A percentile compares a stretch with the other conserved stretches of the same genome.
Evolutionary conservation across 768 basidiomycete species (phyloP).

Genomic region (Favolaschia claudopus): DNA sequence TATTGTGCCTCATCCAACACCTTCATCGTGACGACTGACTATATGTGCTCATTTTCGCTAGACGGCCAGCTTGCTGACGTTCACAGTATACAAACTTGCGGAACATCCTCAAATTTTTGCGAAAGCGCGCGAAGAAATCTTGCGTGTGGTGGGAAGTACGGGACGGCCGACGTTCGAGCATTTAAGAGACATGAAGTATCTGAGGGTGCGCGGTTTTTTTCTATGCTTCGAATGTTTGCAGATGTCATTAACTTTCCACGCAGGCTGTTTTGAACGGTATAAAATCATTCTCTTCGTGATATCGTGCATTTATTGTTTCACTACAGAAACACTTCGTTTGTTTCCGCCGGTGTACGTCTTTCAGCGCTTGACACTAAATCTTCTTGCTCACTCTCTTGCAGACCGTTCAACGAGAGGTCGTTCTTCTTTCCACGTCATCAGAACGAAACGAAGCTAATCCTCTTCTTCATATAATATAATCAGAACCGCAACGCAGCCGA

Average conservation of each 20-base stretch:
- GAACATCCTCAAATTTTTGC: constrained; percentile 51
- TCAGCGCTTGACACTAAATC: neutral
- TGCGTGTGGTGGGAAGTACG: constrained; percentile 43
- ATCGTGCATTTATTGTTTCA: neutral
- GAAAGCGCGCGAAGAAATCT: constrained; percentile 52
- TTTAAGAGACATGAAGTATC: constrained; percentile 51
- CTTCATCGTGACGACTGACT: neutral
- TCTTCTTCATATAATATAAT: neutral
- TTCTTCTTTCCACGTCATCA: neutral
- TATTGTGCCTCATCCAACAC: no score
- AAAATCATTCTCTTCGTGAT: neutral
- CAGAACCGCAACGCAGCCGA: neutral
- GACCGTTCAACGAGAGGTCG: constrained; percentile 44
- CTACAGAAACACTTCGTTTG: constrained; percentile 16
- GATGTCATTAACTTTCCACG: no score
- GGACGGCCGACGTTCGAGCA: constrained; percentile 48
- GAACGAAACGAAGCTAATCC: neutral
- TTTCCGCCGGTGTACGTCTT: constrained; percentile 18
- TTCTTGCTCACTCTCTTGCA: constrained; percentile 14
- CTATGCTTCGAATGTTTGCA: neutral
- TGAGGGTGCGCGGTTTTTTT: constrained; percentile 34
- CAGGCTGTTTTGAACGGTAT: constrained; percentile 51
- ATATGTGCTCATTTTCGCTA: constrained; percentile 21
- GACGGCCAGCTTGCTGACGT: constrained; percentile 55
- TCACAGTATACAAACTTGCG: constrained; percentile 53